Evolutionary conservation across 2,329 filamentous ascomycete genomes (phyloP).

Genomic region (Chaetomium sp.): DNA sequence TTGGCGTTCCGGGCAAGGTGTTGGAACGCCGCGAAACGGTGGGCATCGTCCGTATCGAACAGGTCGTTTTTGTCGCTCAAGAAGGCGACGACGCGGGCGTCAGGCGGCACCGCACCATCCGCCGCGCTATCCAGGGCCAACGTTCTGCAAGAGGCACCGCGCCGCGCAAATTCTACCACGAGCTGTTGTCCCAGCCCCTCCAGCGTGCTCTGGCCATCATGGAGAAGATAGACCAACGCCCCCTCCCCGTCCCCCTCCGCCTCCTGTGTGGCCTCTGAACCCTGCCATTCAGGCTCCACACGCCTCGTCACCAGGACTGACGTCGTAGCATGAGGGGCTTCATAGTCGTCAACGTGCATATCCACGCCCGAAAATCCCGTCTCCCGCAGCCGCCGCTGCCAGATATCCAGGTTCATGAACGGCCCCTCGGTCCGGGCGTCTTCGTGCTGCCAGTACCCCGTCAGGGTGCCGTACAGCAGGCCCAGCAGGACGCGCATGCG

Average conservation of each 20-base stretch:
- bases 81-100: background rate
- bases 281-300: background rate
- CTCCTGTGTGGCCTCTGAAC: background rate
- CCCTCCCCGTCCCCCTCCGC: background rate
- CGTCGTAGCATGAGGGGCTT: background rate
- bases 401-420: background rate
- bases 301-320: background rate
- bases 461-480: background rate
- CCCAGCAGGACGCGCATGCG: background rate
- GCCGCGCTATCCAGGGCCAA: background rate
- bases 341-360: background rate
- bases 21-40: background rate
- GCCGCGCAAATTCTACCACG: background rate
- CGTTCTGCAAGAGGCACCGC: background rate
- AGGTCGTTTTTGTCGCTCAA: background rate
- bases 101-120: background rate
- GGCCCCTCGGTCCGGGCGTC: background rate
- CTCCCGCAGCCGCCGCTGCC: background rate
- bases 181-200: background rate
- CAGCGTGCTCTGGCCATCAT: background rate
- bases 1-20: background rate
- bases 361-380: background rate
- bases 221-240: background rate
- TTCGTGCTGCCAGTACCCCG: background rate
- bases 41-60: background rate